Percentiles rank a stretch among this genome's conserved stretches.
Evolutionary conservation across 306 rosid species (phyloP).

Genomic region (Corylus americana): DNA sequence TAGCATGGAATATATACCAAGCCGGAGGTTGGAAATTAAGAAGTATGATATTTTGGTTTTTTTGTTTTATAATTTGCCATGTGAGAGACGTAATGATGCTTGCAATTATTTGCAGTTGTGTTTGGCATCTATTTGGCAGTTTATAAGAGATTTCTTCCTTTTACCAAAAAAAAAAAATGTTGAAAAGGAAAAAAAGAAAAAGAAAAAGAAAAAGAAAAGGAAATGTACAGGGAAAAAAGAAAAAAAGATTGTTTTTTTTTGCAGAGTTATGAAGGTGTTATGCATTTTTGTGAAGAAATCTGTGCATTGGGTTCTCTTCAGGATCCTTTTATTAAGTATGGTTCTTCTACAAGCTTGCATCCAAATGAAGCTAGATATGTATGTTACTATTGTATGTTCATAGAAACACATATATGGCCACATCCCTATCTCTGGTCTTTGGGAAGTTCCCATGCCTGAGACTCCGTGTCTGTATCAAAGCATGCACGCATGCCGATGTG

Average conservation of each 20-base stretch:
- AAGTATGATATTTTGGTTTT: background rate
- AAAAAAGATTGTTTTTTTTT: no score
- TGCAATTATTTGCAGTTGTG: background rate
- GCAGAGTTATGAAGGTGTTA: background rate
- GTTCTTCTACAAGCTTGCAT: no score
- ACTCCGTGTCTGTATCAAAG: background rate
- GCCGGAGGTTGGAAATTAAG: background rate
- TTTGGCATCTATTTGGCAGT: background rate
- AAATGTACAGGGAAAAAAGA: background rate
- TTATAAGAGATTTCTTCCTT: no score
- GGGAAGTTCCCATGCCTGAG: background rate
- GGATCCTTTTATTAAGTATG: background rate
- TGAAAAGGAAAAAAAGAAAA: background rate
- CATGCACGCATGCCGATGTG: background rate
- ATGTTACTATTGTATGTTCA: background rate
- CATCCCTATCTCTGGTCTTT: background rate
- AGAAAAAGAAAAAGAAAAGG: background rate
- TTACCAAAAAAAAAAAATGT: no score
- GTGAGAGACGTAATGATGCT: background rate
- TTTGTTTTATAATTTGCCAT: background rate
- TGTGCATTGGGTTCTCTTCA: background rate
- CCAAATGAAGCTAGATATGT: no score
- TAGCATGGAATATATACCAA: background rate
- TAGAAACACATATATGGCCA: background rate
- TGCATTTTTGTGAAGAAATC: background rate